Base-by-base conservation (phyloP, 225 moss, liverwort and hornwort genomes). In the Pleurozium schreberi region DNA sequence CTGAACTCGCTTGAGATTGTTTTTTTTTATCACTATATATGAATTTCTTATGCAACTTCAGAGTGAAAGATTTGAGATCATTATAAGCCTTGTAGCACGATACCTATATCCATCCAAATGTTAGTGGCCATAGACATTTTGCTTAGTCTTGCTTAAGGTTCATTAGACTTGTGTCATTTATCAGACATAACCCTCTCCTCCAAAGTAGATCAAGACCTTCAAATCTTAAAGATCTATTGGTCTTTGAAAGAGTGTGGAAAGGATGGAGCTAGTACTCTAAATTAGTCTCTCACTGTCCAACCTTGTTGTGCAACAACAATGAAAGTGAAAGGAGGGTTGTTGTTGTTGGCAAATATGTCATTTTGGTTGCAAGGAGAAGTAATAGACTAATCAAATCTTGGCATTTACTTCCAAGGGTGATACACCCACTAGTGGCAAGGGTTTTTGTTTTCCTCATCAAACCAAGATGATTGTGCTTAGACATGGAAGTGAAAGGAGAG, bases 361-460 rank as follows among this genome's bases (percentile, higher is more conserved):
- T 34, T 76, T 76, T 76, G 31, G 36, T 0, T 14, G 5, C 2
- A 76, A 1, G 14, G 9, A 76, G 75, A 50, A 34, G 34, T 22
- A 52, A 34, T 4, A 22, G 1, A 34, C 0, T 76, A 3, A 76
- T 2, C 5, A 21, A 36, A 14, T 22, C 14, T 13, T 52, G 5
- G 14, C 36, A 76, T 52, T 22, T 14, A 23, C 23, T 76, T 1
- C 5, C 4, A 53, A 36, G 9, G 0, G 1, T 76, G 4, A 50
- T 5, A 50, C 3, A 5, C 5, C 0, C 3, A 0, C 50, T 1
- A 50, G 1, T 52, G 36, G 22, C 0, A 0, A 76, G 14, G 14
- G 2, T 9, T 14, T 23, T 53, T 36, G 14, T 76, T 76, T 9
- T 14, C 20, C 1, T 36, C 12, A 52, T 52, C 9, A 76, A 14